Base-by-base conservation (phyloP, 306 rosid species). In the Clitoria ternatea region DNA sequence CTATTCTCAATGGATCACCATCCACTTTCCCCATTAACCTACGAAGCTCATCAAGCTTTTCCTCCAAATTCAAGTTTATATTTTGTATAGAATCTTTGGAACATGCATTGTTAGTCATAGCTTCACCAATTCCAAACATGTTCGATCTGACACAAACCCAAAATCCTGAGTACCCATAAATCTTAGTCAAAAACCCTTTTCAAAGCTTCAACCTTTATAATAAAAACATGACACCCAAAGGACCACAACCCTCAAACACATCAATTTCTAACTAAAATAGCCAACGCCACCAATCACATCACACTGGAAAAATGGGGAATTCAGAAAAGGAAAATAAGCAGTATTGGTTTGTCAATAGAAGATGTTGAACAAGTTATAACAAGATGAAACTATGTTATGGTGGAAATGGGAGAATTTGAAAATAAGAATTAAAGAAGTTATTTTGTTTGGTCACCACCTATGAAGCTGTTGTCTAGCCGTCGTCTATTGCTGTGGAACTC, bases 1-100 rank as follows among this genome's bases (percentile, higher is more conserved):
- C 98, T 57, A 93, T 93, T 82, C 88, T 79, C 48, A 93, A 73
- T 0, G 98, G 98, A 84, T 90, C 98, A 70, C 87, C 93, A 35
- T 93, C 89, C 5, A 82, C 81, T 87, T 93, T 93, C 6, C 92
- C 94, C 75, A 90, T 56, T 12, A 84, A 68, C 33, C n/a, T 22
- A 8, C 94, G 90, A 50, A 90, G 79, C 81, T 90, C 96, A 44
- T 93, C 96, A n/a, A 90, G 78, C 88, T 88, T 90, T 84, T 82
- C 90, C 63, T 93, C 98, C 4, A 82, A 70, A 47, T 69, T 73
- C 18, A 70, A 87, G 64, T 81, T 89, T n/a, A 78, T 77, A 54
- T 54, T 78, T 54, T 72, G 79, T 37, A 79, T 15, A 69, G 83
- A 79, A 26, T 85, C 85, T 69, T 86, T 86, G 43, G 83, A 62